These are phyloP conservation scores for Pythium aquatile DNA, from an alignment of 352 stramenopile species.

Conservation along the genomic window DNA sequence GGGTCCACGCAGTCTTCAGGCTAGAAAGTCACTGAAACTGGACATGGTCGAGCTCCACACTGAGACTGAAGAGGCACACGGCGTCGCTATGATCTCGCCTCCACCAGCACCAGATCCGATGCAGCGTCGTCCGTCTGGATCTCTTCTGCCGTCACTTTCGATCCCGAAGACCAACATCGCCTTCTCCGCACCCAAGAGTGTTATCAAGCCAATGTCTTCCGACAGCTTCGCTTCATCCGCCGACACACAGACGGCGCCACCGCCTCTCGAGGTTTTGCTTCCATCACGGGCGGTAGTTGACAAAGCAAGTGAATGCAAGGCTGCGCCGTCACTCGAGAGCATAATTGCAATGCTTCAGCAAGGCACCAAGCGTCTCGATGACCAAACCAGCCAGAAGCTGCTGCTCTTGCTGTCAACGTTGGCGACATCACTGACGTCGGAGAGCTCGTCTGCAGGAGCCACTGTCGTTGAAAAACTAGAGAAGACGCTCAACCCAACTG, in stretches of 20 bases:
- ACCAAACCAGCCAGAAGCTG: conserved; percentile 30
- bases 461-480: conserved; percentile 33
- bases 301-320: not conserved
- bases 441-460: conserved; percentile 13
- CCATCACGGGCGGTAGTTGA: not conserved
- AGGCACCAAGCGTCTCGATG: conserved; percentile 20
- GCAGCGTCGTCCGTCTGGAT: conserved; percentile 18
- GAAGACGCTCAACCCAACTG: conserved; percentile 16
- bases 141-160: conserved; percentile 21
- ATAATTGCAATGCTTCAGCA: conserved; percentile 28
- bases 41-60: conserved; percentile 23
- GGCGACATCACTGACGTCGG: conserved; percentile 23
- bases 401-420: conserved; percentile 28
- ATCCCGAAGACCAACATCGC: conserved; percentile 26
- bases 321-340: conserved; percentile 16
- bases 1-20: conserved; percentile 17
- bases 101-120: conserved; percentile 19
- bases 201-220: too few species aligned
- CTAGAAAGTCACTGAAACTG: conserved; percentile 23
- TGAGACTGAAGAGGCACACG: conserved; percentile 14
- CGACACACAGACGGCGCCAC: not conserved
- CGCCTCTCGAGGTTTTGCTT: not conserved
- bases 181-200: conserved; percentile 11
- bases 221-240: too few species aligned
- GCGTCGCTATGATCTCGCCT: conserved; percentile 8